phyloP scores from a whole-genome alignment of 176 grass and related monocot species.

The Coix lacrymajobi region DNA sequence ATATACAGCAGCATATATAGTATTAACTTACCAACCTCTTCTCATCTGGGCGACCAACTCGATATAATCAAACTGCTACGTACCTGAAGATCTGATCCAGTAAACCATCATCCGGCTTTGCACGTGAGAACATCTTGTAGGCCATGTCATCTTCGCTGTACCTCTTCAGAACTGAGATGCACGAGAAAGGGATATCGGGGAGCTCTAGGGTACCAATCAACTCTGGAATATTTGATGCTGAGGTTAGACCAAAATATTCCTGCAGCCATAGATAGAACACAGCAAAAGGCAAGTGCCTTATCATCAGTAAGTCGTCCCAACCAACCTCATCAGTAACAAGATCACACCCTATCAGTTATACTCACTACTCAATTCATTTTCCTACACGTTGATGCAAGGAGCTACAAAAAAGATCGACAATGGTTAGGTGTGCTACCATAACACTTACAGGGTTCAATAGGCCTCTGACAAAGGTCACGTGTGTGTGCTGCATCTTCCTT shows the following conservation, averaged over 20 bases:
- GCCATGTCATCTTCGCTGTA: conserved; percentile 58
- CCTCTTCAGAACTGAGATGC: conserved; percentile 68
- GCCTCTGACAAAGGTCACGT: conserved; percentile 78
- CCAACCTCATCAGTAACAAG: neutral
- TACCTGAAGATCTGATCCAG: conserved; percentile 81
- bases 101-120: conserved; percentile 47
- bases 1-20: neutral
- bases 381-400: neutral
- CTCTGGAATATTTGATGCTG: conserved; percentile 58
- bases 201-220: conserved; percentile 81
- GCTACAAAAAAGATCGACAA: no score
- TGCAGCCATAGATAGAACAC: conserved; percentile 16
- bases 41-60: neutral
- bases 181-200: conserved; percentile 75
- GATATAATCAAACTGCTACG: neutral
- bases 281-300: neutral
- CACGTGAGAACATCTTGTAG: conserved; percentile 88
- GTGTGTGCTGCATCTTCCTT: conserved; percentile 87
- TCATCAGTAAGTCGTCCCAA: neutral
- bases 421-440: neutral
- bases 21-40: neutral
- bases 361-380: neutral
- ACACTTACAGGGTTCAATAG: conserved; percentile 79
- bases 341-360: neutral
- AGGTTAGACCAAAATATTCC: conserved; percentile 75